A percentile compares a stretch with the other conserved stretches of the same genome.
Evolutionary conservation across 2,329 filamentous ascomycete genomes (phyloP).

Genomic region (Cladobotryum protrusum): DNA sequence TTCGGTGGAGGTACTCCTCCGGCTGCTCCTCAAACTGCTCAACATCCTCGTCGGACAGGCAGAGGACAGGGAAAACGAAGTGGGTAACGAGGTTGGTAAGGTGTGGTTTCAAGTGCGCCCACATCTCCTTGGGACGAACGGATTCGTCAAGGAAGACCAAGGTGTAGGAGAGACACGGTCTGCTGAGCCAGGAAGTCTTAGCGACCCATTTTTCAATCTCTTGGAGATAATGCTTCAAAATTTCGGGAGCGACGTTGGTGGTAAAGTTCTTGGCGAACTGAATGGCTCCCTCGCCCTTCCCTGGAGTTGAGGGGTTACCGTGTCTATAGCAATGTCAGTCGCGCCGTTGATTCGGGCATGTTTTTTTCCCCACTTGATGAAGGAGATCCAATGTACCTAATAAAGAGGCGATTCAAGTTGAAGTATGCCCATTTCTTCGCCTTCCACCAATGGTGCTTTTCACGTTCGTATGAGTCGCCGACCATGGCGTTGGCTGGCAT

Average conservation of each 20-base stretch:
- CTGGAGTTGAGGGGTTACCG: slow-evolving; percentile 73
- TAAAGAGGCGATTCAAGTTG: slow-evolving; percentile 91
- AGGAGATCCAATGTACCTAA: slow-evolving; percentile 53
- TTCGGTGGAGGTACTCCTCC: slow-evolving; percentile 93
- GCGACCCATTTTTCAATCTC: slow-evolving; percentile 98
- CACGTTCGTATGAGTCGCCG: slow-evolving; percentile 74
- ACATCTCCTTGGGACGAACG: slow-evolving; percentile 95
- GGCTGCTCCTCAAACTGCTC: slow-evolving; percentile 93
- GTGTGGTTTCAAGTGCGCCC: slow-evolving; percentile 88
- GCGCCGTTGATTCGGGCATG: not conserved
- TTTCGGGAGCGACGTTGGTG: slow-evolving; percentile 86
- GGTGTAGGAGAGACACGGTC: slow-evolving; percentile 87
- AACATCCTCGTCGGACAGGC: slow-evolving; percentile 84
- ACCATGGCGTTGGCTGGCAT: slow-evolving; percentile 79
- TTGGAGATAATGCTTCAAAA: slow-evolving; percentile 86
- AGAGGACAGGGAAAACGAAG: slow-evolving; percentile 91
- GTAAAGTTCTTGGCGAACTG: slow-evolving; percentile 89
- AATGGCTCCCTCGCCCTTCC: slow-evolving; percentile 68
- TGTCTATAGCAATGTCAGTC: slow-evolving; percentile 52
- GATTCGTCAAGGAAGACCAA: slow-evolving; percentile 95
- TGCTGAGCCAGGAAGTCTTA: slow-evolving; percentile 91
- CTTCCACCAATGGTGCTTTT: slow-evolving; percentile 98
- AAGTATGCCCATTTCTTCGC: slow-evolving; percentile 99
- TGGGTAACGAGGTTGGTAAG: slow-evolving; percentile 90
- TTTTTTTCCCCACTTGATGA: not conserved